Evolutionary conservation across 75 land plant genomes (phyloP).

Genomic region (Larix kaempferi): DNA sequence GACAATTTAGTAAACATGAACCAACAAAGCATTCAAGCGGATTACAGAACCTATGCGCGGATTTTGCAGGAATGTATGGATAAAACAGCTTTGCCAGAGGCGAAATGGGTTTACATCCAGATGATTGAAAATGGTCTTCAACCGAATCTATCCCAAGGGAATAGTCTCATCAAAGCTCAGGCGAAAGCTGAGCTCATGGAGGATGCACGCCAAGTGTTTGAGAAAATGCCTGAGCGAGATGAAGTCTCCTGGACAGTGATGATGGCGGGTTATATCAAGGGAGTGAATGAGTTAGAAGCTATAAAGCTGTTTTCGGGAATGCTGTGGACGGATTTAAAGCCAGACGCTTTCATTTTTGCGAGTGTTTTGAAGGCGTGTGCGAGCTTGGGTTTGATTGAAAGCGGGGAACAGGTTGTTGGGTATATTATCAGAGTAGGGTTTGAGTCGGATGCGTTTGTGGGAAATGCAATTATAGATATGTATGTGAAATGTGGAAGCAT

Average conservation of each 20-base stretch:
- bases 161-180: background rate
- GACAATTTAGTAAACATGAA: too few species aligned
- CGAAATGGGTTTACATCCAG: background rate
- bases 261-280: slow-evolving; percentile 32
- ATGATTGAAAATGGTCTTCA: slow-evolving; percentile 3
- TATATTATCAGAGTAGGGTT: background rate
- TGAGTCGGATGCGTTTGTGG: background rate
- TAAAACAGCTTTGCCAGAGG: background rate
- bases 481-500: slow-evolving; percentile 27
- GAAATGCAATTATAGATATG: slow-evolving; percentile 6
- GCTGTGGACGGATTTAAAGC: slow-evolving; percentile 9
- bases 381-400: background rate
- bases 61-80: background rate
- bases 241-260: slow-evolving; percentile 50
- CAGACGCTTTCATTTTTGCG: background rate
- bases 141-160: background rate
- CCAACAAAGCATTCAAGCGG: too few species aligned
- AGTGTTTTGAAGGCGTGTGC: slow-evolving; percentile 6
- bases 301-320: slow-evolving; percentile 26
- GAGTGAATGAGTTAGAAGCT: slow-evolving; percentile 23
- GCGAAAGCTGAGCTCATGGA: background rate
- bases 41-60: background rate
- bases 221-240: slow-evolving; percentile 42
- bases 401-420: slow-evolving; percentile 1
- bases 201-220: slow-evolving; percentile 32